These are phyloP conservation scores for Trichoderma polysporum DNA, from an alignment of 2,329 filamentous ascomycete genomes.

Conservation along the genomic window DNA sequence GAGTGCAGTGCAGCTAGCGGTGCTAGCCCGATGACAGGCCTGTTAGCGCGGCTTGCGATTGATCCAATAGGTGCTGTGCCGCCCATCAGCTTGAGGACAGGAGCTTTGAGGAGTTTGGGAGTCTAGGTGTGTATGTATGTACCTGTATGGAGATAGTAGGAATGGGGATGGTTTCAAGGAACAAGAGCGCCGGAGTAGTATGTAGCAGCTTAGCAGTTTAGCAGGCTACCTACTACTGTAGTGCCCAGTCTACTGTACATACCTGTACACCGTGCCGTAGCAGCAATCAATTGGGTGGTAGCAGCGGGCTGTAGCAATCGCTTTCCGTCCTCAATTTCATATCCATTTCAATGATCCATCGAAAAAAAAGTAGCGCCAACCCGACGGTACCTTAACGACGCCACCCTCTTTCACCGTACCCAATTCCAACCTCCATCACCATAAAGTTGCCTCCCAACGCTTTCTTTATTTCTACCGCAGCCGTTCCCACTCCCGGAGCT, in stretches of 20 bases:
- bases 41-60: neutral
- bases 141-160: no score
- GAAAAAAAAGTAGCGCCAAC: neutral
- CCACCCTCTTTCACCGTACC: slow-evolving; percentile 13
- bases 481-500: neutral
- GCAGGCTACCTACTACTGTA: no score
- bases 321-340: no score
- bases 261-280: no score
- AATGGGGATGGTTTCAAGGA: neutral
- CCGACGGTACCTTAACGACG: slow-evolving; percentile 8
- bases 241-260: no score
- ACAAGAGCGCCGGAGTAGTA: neutral
- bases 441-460: slow-evolving; percentile 14
- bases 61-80: neutral
- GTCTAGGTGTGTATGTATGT: neutral
- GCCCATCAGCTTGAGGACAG: neutral
- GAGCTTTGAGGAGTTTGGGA: neutral
- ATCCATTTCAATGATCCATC: neutral
- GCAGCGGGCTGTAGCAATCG: neutral
- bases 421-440: slow-evolving; percentile 19
- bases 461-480: slow-evolving; percentile 10
- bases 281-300: neutral
- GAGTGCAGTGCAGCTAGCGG: neutral
- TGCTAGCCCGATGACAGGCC: neutral
- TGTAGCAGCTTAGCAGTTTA: no score